Conservation (phyloP, 768 basidiomycete species). For the Lyophyllum shimeji region DNA sequence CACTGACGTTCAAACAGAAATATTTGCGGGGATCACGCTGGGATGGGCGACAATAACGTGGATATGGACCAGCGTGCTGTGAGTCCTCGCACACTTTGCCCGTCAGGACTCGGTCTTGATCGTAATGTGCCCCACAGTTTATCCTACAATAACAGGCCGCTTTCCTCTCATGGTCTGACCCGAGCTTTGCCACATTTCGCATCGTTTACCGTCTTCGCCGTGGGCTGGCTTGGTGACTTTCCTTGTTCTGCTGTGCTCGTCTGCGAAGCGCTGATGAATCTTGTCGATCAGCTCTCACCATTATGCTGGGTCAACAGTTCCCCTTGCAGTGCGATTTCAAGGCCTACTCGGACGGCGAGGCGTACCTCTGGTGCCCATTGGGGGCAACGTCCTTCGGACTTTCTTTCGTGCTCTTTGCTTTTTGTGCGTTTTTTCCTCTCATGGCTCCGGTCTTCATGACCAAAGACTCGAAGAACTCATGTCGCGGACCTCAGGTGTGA, state of each 20-base stretch:
- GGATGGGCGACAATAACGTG: neutral
- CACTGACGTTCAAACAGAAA: neutral
- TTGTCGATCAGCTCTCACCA: neutral
- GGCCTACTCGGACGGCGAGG: slow-evolving; percentile 6
- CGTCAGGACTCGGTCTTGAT: neutral
- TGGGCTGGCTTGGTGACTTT: neutral
- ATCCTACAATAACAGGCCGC: slow-evolving; percentile 12
- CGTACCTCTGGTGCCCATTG: slow-evolving; percentile 6
- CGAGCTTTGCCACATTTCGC: slow-evolving; percentile 12
- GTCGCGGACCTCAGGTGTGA: too few relatives aligned
- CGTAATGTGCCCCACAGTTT: neutral
- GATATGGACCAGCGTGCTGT: slow-evolving; percentile 10
- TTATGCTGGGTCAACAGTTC: slow-evolving; percentile 9
- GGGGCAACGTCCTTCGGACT: slow-evolving; percentile 1
- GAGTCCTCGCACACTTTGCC: neutral
- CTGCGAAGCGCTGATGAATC: neutral
- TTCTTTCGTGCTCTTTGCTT: neutral
- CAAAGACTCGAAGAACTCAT: too few relatives aligned
- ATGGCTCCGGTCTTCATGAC: too few relatives aligned
- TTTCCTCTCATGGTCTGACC: slow-evolving; percentile 14
- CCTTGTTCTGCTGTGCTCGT: too few relatives aligned
- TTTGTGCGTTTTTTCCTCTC: slow-evolving; percentile 9
- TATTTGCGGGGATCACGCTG: neutral
- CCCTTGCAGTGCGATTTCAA: slow-evolving; percentile 10
- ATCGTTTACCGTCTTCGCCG: slow-evolving; percentile 3